Base-by-base conservation (phyloP, 768 basidiomycete genomes). In the Suillus plorans region DNA sequence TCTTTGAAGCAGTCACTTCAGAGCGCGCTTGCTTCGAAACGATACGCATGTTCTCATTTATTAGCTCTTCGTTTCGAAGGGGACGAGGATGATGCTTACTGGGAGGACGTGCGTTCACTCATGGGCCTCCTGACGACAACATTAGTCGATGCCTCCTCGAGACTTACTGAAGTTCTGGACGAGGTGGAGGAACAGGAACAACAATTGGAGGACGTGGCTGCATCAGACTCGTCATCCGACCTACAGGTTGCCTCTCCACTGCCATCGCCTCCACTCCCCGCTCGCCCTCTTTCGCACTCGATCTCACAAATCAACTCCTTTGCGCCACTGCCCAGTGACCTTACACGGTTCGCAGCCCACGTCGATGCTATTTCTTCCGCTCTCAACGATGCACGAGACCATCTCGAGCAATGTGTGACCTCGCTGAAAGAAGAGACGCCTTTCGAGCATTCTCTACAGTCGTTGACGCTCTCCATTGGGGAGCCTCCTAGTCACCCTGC, bases 91-190 rank as follows among this genome's bases (percentile, higher is more conserved):
- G 88, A 89, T 60, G 80, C 82, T 6, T 95, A 95, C 69, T 95
- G 92, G 92, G 92, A 94, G 69, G 89, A 94, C 69, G 91, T 91
- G 36, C 83, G 89, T 16, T 86, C 88, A 34, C 86, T 95, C 58
- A 88, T 93, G 81, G 81, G 80, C 14, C 73, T 94, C 14, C 74
- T 94, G 65, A 89, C 88, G 9, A 86, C 81, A 47, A 83, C 90
- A 10, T 80, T 94, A 41, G 80, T 81, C 3, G 91, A 93, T 67
- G 84, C 89, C 2, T 82, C 88, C 2, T 78, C 86, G 9, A 77
- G 88, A 34, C 80, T 95, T 5, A 74, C 80, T 0, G 87, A 87
- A 42, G 89, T 87, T 1, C 77, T 94, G 34, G 86, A 88, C 20
- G 84, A 86, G 22, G 77, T 80, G 3, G 89, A 90, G 69, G 80